Conservation (phyloP, 106 monocot genomes). For the Acorus calamus region DNA sequence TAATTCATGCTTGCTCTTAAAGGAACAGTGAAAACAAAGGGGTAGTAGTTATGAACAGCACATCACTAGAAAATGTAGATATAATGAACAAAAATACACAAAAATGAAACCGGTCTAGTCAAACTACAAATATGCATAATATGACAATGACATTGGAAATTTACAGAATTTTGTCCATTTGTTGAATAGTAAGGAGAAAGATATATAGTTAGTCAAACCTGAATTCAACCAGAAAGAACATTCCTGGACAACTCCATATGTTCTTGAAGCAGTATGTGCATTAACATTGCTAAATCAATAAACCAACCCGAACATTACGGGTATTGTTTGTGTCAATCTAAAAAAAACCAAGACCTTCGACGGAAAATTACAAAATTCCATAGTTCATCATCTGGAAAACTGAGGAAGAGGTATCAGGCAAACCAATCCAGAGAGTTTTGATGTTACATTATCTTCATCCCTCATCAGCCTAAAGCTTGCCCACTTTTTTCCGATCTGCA, state of each 20-base stretch:
- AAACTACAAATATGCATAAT: too few relatives aligned
- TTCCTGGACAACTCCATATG: constrained; percentile 18
- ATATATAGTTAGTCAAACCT: constrained; percentile 23
- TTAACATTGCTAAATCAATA: constrained; percentile 28
- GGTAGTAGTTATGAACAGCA: too few relatives aligned
- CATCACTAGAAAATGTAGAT: too few relatives aligned
- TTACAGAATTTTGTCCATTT: too few relatives aligned
- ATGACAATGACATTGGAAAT: too few relatives aligned
- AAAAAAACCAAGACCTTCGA: constrained; percentile 21
- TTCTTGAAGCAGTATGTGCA: constrained; percentile 14
- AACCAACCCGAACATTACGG: constrained; percentile 13
- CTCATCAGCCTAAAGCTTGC: too few relatives aligned
- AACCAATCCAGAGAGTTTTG: constrained; percentile 18
- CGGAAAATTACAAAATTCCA: constrained; percentile 22
- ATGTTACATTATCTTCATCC: constrained; percentile 14
- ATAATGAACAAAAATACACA: too few relatives aligned
- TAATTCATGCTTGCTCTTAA: too few relatives aligned
- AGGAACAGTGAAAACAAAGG: too few relatives aligned
- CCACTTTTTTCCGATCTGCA: too few relatives aligned
- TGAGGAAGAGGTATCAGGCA: constrained; percentile 12
- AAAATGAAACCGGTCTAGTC: too few relatives aligned
- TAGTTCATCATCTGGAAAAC: constrained; percentile 21
- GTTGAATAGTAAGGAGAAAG: too few relatives aligned
- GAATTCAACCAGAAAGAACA: constrained; percentile 21
- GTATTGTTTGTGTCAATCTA: constrained; percentile 12